Conservation (phyloP, 768 basidiomycete genomes). For the Boletus tomentosulus region DNA sequence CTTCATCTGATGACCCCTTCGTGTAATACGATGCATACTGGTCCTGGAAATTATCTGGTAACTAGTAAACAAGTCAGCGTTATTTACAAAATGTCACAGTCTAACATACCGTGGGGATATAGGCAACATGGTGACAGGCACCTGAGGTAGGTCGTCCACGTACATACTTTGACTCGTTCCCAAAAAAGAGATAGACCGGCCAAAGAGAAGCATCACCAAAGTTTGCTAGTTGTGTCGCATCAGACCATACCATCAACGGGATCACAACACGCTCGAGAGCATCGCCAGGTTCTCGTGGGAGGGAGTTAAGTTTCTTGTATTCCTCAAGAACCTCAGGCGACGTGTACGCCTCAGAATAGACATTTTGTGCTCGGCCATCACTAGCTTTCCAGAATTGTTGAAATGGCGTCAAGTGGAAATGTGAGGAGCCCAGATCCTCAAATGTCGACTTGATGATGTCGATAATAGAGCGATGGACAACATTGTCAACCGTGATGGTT, state of each 20-base stretch:
- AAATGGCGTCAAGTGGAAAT: constrained; percentile 24
- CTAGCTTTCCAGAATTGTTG: constrained; percentile 17
- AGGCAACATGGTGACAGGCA: neutral
- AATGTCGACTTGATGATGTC: neutral
- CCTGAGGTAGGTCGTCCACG: neutral
- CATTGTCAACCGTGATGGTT: too few relatives aligned
- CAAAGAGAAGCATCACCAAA: constrained; percentile 8
- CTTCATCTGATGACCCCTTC: neutral
- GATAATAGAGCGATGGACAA: neutral
- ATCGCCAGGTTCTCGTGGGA: constrained; percentile 7
- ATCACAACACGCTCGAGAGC: constrained; percentile 13
- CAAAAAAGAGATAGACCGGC: constrained; percentile 15
- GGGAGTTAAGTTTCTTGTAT: constrained; percentile 2
- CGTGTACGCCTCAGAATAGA: neutral
- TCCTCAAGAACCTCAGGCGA: neutral
- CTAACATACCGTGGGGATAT: neutral
- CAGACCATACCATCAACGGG: neutral
- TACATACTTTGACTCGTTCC: constrained; percentile 9
- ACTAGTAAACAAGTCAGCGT: too few relatives aligned
- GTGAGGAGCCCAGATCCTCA: neutral
- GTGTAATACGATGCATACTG: neutral
- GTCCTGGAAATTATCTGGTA: neutral
- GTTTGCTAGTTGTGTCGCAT: neutral
- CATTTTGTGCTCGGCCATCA: neutral
- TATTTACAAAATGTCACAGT: neutral